These are phyloP conservation scores for Talaromyces islandicus DNA, from an alignment of 2,329 filamentous ascomycete genomes.

Conservation along the genomic window DNA sequence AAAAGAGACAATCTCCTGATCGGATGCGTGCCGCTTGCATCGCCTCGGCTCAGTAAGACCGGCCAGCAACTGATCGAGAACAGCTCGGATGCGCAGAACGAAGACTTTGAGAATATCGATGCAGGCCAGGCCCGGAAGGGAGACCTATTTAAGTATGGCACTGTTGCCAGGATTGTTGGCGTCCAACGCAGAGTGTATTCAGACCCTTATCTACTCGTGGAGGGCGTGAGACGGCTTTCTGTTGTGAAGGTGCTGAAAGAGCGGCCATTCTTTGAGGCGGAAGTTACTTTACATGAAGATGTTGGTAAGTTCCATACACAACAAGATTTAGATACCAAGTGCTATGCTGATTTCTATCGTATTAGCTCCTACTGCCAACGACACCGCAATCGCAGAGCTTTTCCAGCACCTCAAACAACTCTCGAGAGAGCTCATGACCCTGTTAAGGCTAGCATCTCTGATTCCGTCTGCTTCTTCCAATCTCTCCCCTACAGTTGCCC, in stretches of 20 bases:
- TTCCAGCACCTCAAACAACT: constrained; percentile 79
- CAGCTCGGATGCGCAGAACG: constrained; percentile 42
- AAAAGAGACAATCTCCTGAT: constrained; percentile 68
- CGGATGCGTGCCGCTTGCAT: constrained; percentile 79
- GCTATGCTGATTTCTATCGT: constrained; percentile 2
- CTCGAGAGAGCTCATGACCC: constrained; percentile 77
- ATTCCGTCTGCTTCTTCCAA: constrained; percentile 63
- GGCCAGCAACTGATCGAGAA: constrained; percentile 70
- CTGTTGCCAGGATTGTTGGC: constrained; percentile 70
- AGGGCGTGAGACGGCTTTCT: constrained; percentile 72
- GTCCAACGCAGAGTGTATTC: constrained; percentile 69
- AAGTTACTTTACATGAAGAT: constrained; percentile 66
- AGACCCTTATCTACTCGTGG: constrained; percentile 78
- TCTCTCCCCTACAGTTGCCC: constrained; percentile 77
- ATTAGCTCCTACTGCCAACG: constrained; percentile 41
- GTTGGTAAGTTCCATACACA: constrained; percentile 44
- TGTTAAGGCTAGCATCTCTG: constrained; percentile 79
- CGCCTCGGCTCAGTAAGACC: constrained; percentile 64
- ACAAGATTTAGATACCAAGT: background rate
- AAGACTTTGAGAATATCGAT: constrained; percentile 47
- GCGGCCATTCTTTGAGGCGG: constrained; percentile 79
- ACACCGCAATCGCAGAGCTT: constrained; percentile 60
- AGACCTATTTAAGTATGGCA: constrained; percentile 78
- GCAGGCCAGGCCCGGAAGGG: constrained; percentile 57
- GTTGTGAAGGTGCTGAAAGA: constrained; percentile 71